Conservation (phyloP, 2,329 filamentous ascomycete species). For the Aureobasidium namibiae region DNA sequence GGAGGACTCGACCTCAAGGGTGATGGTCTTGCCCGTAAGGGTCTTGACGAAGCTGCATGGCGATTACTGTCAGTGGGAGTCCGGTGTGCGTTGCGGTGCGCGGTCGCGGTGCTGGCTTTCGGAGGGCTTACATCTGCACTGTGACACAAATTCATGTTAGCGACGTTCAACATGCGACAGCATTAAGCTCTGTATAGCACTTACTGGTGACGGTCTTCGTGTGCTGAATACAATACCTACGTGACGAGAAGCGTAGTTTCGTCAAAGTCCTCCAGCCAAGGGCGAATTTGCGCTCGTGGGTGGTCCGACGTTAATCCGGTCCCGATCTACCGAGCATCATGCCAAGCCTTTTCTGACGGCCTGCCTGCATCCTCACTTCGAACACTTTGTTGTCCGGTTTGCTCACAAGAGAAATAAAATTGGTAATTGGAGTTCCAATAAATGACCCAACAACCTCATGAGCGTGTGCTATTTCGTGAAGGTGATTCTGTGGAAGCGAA, state of each 20-base stretch:
- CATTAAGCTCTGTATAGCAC: neutral
- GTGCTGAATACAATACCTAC: constrained; percentile 11
- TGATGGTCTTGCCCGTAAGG: constrained; percentile 99
- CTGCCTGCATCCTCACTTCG: too few species aligned
- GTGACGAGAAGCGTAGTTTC: constrained; percentile 2
- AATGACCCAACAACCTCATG: too few species aligned
- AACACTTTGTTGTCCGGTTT: too few species aligned
- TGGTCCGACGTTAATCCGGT: too few species aligned
- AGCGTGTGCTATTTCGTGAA: too few species aligned
- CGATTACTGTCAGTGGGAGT: constrained; percentile 21
- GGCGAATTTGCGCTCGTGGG: too few species aligned
- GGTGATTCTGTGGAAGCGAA: too few species aligned
- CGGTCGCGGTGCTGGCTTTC: constrained; percentile 20
- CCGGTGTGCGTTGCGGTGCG: constrained; percentile 20
- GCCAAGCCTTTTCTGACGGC: too few species aligned
- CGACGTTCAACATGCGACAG: neutral
- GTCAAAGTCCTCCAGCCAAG: too few species aligned
- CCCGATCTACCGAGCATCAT: neutral
- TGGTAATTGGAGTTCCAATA: too few species aligned
- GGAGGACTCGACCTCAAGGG: constrained; percentile 96
- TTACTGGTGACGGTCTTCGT: constrained; percentile 13
- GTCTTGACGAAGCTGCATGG: constrained; percentile 93
- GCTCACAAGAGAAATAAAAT: too few species aligned
- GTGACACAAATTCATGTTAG: constrained; percentile 17
- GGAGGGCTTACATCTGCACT: constrained; percentile 81